These are phyloP conservation scores for Melaleuca quinquenervia DNA, from an alignment of 345 rosid genomes.

Conservation along the genomic window DNA sequence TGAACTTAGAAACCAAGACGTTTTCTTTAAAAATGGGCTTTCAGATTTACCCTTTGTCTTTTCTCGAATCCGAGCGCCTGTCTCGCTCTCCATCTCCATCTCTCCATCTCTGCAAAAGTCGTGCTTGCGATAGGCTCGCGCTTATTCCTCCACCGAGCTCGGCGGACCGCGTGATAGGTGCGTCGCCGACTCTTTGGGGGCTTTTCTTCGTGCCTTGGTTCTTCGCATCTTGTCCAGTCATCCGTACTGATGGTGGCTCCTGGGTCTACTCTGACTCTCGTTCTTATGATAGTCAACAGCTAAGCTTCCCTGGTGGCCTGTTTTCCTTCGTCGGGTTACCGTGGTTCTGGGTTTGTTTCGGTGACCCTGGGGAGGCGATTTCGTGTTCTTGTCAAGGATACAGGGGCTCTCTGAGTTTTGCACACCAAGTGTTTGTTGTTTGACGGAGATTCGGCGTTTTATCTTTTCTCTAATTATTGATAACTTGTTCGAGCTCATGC, in stretches of 20 bases:
- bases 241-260: too few species aligned
- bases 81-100: neutral
- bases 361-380: neutral
- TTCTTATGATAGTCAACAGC: too few species aligned
- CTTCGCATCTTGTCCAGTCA: too few species aligned
- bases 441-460: neutral
- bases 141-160: too few species aligned
- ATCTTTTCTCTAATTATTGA: neutral
- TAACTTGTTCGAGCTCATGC: neutral
- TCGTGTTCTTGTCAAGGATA: neutral
- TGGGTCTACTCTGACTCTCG: too few species aligned
- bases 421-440: neutral
- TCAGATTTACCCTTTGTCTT: neutral
- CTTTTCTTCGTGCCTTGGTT: too few species aligned
- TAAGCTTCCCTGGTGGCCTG: neutral
- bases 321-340: neutral
- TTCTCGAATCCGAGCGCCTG: neutral
- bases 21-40: too few species aligned
- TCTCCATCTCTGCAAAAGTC: neutral
- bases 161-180: too few species aligned
- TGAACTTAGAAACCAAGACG: too few species aligned
- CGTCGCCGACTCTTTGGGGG: too few species aligned
- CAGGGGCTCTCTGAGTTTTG: neutral
- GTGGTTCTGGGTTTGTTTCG: neutral
- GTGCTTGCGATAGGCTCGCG: too few species aligned